Evolutionary conservation across 1,284 basidiomycete genomes (phyloP).

Genomic region (Stereum hirsutum): DNA sequence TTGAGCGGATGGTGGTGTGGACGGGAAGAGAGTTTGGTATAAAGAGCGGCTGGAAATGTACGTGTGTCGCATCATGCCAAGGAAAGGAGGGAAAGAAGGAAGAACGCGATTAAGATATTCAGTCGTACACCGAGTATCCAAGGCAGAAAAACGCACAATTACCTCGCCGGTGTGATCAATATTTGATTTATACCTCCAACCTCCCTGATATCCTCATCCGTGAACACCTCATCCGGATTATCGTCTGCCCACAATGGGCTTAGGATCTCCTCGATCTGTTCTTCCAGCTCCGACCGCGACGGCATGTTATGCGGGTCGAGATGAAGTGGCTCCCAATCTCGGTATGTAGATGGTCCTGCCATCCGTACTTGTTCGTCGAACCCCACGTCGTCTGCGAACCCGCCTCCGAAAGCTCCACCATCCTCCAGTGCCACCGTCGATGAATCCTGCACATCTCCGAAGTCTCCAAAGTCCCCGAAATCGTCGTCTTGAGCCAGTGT

Average conservation of each 20-base stretch:
- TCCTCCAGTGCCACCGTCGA: too few species aligned
- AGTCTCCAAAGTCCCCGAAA: constrained; percentile 83
- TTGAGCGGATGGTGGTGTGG: constrained; percentile 52
- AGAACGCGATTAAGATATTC: background rate
- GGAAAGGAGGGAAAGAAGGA: background rate
- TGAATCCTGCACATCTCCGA: constrained; percentile 56
- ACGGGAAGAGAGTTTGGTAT: constrained; percentile 60
- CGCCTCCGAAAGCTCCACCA: too few species aligned
- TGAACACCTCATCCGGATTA: constrained; percentile 42
- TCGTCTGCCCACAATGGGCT: constrained; percentile 49
- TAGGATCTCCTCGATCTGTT: constrained; percentile 60
- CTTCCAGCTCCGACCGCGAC: constrained; percentile 42
- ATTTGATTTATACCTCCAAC: constrained; percentile 75
- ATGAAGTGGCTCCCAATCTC: constrained; percentile 51
- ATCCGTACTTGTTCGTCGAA: constrained; percentile 32
- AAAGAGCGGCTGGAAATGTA: constrained; percentile 75
- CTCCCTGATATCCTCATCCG: constrained; percentile 69
- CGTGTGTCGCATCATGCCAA: constrained; percentile 6
- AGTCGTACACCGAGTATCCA: background rate
- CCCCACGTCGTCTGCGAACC: constrained; percentile 31
- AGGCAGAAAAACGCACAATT: constrained; percentile 14
- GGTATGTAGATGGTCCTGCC: constrained; percentile 34
- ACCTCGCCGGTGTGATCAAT: constrained; percentile 69
- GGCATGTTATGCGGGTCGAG: constrained; percentile 65
- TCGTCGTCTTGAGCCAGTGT: constrained; percentile 51